Conservation (phyloP, 768 basidiomycete genomes). For the Lyophyllum atratum region DNA sequence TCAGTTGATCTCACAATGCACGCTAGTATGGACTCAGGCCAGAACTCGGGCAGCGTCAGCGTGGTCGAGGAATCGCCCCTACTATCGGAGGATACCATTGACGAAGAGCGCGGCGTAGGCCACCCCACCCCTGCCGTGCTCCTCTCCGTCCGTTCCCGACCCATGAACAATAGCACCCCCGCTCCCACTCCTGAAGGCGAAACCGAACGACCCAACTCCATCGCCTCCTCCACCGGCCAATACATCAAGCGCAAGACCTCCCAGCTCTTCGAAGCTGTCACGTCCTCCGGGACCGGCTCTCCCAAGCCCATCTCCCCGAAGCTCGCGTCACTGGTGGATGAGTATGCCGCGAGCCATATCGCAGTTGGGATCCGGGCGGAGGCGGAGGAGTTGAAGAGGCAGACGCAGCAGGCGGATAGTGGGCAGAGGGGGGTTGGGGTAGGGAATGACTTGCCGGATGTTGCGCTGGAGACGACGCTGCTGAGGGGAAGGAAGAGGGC, state of each 20-base stretch:
- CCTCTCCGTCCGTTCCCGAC: constrained; percentile 40
- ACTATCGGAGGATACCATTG: constrained; percentile 40
- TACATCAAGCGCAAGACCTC: constrained; percentile 76
- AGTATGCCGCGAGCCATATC: constrained; percentile 69
- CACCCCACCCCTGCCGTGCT: constrained; percentile 28
- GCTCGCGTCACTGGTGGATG: constrained; percentile 71
- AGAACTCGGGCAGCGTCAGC: constrained; percentile 32
- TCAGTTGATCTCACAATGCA: constrained; percentile 77
- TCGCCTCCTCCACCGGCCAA: constrained; percentile 43
- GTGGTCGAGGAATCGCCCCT: constrained; percentile 8
- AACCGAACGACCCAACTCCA: constrained; percentile 51
- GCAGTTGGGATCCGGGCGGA: constrained; percentile 64
- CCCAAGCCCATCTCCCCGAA: constrained; percentile 51
- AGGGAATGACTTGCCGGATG: constrained; percentile 60
- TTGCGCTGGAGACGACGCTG: constrained; percentile 65
- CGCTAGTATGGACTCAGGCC: constrained; percentile 41
- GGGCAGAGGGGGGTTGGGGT: constrained; percentile 29
- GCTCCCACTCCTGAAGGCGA: constrained; percentile 35
- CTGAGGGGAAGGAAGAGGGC: constrained; percentile 79
- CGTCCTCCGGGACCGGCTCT: constrained; percentile 24
- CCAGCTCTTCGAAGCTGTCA: constrained; percentile 64
- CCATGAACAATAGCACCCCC: constrained; percentile 26
- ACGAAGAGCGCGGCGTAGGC: constrained; percentile 70
- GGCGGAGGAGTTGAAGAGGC: constrained; percentile 48
- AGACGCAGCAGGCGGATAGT: constrained; percentile 26